A percentile compares a stretch with the other conserved stretches of the same genome.
phyloP scores from a whole-genome alignment of 2,329 filamentous ascomycete species.

The Daldinia sp. region DNA sequence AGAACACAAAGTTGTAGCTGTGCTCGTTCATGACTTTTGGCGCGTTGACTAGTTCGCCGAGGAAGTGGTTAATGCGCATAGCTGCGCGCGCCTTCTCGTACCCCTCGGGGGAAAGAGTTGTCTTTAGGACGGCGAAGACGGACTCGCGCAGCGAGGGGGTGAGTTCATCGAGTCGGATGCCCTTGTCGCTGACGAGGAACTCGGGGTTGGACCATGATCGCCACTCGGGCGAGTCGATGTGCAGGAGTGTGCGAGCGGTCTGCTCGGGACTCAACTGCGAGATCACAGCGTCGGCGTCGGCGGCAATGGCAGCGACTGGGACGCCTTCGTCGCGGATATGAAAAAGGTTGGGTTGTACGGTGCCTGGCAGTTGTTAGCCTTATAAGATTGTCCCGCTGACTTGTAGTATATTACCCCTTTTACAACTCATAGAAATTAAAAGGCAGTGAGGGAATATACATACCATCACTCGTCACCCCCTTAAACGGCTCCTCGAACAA shows the following conservation, averaged over 20 bases:
- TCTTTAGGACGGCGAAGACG: slow-evolving; percentile 63
- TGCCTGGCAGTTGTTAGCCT: slow-evolving; percentile 49
- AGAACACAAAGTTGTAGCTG: slow-evolving; percentile 79
- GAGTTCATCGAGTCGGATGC: slow-evolving; percentile 73
- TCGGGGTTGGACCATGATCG: slow-evolving; percentile 77
- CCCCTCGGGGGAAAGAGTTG: slow-evolving; percentile 72
- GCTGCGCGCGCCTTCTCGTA: slow-evolving; percentile 74
- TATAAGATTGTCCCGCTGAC: background rate
- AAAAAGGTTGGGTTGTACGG: slow-evolving; percentile 63
- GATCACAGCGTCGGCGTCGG: slow-evolving; percentile 57
- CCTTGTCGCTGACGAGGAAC: slow-evolving; percentile 73
- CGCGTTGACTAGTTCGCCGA: slow-evolving; percentile 71
- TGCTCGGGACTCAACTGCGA: slow-evolving; percentile 58
- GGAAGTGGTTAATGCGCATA: slow-evolving; percentile 79
- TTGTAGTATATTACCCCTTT: background rate
- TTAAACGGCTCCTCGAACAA: slow-evolving; percentile 72
- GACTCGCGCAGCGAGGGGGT: slow-evolving; percentile 52
- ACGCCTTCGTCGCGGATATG: slow-evolving; percentile 69
- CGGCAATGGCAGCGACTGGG: slow-evolving; percentile 64
- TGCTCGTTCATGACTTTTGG: slow-evolving; percentile 74
- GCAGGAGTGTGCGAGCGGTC: slow-evolving; percentile 59
- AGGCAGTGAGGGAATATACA: slow-evolving; percentile 17
- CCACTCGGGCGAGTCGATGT: slow-evolving; percentile 76
- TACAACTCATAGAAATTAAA: background rate
- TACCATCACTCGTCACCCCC: slow-evolving; percentile 74